Conservation (phyloP, 495 filamentous ascomycete genomes). For the Hypoxylon intermedium region DNA sequence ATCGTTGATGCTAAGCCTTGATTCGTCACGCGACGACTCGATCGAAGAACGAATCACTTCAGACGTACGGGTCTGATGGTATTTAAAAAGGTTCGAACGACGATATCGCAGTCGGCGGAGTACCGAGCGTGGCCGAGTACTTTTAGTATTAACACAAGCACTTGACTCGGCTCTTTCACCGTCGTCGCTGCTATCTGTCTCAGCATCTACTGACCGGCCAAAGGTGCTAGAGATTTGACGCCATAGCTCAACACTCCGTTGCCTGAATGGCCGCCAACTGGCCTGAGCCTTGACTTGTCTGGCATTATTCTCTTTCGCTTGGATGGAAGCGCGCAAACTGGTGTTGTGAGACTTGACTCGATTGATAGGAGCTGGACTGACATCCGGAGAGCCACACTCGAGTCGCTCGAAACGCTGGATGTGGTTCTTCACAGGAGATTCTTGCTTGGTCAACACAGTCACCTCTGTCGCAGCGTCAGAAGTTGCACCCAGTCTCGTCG, state of each 20-base stretch:
- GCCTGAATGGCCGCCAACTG: conserved; percentile 21
- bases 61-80: conserved; percentile 23
- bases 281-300: neutral
- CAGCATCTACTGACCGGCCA: conserved; percentile 19
- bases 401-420: conserved; percentile 48
- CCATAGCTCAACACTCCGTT: conserved; percentile 29
- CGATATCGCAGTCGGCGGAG: conserved; percentile 10
- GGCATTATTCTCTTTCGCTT: neutral
- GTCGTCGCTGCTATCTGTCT: conserved; percentile 7
- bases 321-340: neutral
- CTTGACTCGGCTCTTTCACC: conserved; percentile 2
- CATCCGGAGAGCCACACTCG: conserved; percentile 10
- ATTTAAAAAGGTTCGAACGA: conserved; percentile 23
- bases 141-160: neutral
- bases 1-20: conserved; percentile 9
- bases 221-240: conserved; percentile 39
- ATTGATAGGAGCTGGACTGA: conserved; percentile 1
- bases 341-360: conserved; percentile 4
- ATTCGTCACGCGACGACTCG: conserved; percentile 1
- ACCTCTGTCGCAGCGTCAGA: conserved; percentile 10
- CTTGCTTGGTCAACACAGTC: conserved; percentile 8
- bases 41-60: conserved; percentile 16
- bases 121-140: neutral
- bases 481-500: conserved; percentile 8
- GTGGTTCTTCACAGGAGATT: conserved; percentile 45